A percentile compares a stretch with the other conserved stretches of the same genome.
These are phyloP conservation scores for Tetragonia tetragonoides DNA, from an alignment of 148 eudicot species.

Conservation along the genomic window DNA sequence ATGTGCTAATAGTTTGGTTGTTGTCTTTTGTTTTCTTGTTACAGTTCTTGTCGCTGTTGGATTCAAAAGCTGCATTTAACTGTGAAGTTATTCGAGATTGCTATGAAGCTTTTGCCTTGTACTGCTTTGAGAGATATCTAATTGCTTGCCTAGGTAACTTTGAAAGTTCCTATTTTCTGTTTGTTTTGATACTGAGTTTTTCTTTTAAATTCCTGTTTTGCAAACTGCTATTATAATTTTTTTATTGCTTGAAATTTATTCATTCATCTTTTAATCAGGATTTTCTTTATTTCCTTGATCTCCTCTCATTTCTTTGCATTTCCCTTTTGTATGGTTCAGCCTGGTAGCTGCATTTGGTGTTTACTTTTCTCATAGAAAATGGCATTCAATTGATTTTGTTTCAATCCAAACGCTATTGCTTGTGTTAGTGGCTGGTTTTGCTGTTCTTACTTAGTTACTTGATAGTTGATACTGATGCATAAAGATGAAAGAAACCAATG, in stretches of 20 bases:
- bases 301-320: background rate
- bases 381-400: background rate
- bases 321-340: background rate
- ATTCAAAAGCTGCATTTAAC: slow-evolving; percentile 89
- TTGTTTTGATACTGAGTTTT: background rate
- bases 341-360: background rate
- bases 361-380: background rate
- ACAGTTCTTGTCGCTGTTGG: slow-evolving; percentile 77
- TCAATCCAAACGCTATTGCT: background rate
- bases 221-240: background rate
- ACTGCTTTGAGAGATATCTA: slow-evolving; percentile 98
- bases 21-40: slow-evolving; percentile 18
- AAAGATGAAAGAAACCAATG: background rate
- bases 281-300: background rate
- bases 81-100: slow-evolving; percentile 91
- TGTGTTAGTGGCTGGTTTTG: background rate
- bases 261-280: background rate
- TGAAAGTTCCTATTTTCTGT: background rate
- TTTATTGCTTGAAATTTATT: background rate
- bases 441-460: background rate
- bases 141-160: slow-evolving; percentile 92
- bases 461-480: background rate
- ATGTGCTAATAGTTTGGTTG: slow-evolving; percentile 10
- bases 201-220: background rate
- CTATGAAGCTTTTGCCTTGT: slow-evolving; percentile 97